Evolutionary conservation across 805 yeast genomes (phyloP).

Genomic region (Ogataea paraovalis): DNA sequence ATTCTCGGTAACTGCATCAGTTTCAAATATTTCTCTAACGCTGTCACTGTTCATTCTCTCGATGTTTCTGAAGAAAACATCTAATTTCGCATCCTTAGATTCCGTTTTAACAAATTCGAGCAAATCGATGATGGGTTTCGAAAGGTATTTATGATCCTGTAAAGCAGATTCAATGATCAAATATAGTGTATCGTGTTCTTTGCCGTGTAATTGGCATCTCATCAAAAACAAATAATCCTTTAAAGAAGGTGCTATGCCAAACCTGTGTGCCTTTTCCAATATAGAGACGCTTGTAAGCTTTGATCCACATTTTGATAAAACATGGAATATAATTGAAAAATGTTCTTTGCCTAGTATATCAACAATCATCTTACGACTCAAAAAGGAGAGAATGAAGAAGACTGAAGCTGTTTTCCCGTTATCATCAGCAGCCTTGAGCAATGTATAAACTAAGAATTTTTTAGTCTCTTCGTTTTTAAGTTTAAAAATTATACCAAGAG

Average conservation of each 20-base stretch:
- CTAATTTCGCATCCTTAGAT: conserved; percentile 15
- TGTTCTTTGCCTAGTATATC: conserved; percentile 9
- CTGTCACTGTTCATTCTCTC: background rate
- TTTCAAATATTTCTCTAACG: conserved; percentile 10
- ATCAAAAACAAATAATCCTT: conserved; percentile 16
- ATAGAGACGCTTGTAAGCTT: conserved; percentile 19
- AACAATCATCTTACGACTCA: conserved; percentile 2
- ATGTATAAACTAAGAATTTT: conserved; percentile 13
- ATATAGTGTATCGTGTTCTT: conserved; percentile 23
- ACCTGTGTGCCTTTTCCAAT: conserved; percentile 5
- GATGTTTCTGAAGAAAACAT: conserved; percentile 5
- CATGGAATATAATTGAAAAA: conserved; percentile 17
- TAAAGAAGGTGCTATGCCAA: conserved; percentile 7
- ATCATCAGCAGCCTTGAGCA: conserved; percentile 20
- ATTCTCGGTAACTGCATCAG: background rate
- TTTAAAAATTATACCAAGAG: background rate
- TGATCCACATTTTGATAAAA: conserved; percentile 12
- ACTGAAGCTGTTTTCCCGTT: conserved; percentile 12
- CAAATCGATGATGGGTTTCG: conserved; percentile 1
- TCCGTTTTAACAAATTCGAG: conserved; percentile 5
- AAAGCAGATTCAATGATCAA: conserved; percentile 12
- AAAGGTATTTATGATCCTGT: conserved; percentile 5
- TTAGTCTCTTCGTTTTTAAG: conserved; percentile 5
- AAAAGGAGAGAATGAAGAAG: conserved; percentile 10
- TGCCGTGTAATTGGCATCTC: conserved; percentile 21